Base-by-base conservation (phyloP, 2,329 filamentous ascomycete species). In the Trichoderma koningii region DNA sequence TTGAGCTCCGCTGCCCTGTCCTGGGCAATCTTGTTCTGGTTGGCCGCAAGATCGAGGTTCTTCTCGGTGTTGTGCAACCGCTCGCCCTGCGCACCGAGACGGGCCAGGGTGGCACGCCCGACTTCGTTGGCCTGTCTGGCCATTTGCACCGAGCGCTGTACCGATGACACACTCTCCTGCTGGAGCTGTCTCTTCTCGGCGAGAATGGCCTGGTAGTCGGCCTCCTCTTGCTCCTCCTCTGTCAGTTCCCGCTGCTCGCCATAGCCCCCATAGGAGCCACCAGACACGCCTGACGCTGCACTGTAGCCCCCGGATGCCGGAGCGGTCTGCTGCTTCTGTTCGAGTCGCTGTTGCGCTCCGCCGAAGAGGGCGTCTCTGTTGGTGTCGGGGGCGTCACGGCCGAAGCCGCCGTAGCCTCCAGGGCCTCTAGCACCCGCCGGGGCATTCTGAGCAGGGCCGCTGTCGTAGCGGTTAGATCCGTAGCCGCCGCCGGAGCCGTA, bases 1-100 rank as follows among this genome's bases (percentile, higher is more conserved):
- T 94, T 94, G 44, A 97, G 81, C 73, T 97, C 92, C 55, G 87
- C 86, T 1, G 92, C 89, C 71, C 91, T 90, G 69, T 93, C 91
- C 70, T 93, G 88, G 0, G 91, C 91, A 66, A 90, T 80, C 65
- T 87, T 86, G 71, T 91, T 91, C 74, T 93, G 88, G 68, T 89
- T 89, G n/a, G 85, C 79, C 4, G 92, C 90, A 69, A 91, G 82
- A 71, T 97, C 92, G 65, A 97, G 83, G 71, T 94, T 92, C 76
- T 86, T 87, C 76, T 96, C 91, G 0, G 90, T 91, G 73, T 93
- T 92, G 74, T 93, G 87, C 63, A 96, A 84, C 17, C 89, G 85
- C 74, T 96, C 92, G 66, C 89, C 90, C 76, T 97, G 93, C 15
- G 84, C 86, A 61, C 89, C 90, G 14, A 96, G 85, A 64, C 89